phyloP scores from a whole-genome alignment of 495 filamentous ascomycete species.

The Penicillium simplicissimum region DNA sequence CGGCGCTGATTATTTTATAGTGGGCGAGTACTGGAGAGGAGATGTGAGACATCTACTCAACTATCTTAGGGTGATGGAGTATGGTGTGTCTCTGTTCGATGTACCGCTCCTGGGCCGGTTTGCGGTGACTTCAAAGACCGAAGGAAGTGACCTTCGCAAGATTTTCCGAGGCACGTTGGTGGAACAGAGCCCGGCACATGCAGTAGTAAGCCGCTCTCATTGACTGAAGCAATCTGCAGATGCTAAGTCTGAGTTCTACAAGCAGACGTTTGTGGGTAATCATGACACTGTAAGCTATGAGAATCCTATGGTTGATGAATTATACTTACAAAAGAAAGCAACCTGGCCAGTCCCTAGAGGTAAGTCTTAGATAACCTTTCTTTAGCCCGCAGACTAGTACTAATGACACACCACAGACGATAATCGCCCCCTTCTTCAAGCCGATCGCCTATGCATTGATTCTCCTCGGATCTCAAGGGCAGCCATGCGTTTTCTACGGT shows the following conservation, averaged over 20 bases:
- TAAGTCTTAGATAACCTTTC: background rate
- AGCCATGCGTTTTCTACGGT: constrained; percentile 74
- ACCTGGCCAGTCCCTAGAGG: constrained; percentile 59
- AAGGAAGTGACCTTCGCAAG: constrained; percentile 59
- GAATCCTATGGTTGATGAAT: background rate
- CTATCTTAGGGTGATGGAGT: constrained; percentile 62
- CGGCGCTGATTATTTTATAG: constrained; percentile 60
- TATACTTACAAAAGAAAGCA: constrained; percentile 41
- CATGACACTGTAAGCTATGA: constrained; percentile 43
- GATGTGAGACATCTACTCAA: constrained; percentile 54
- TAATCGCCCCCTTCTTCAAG: constrained; percentile 58
- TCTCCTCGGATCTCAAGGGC: constrained; percentile 65
- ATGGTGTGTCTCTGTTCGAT: constrained; percentile 68
- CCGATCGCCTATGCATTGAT: constrained; percentile 64
- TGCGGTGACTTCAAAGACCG: constrained; percentile 49
- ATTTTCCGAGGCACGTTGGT: constrained; percentile 65
- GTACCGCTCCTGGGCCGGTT: constrained; percentile 68
- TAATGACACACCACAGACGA: constrained; percentile 32
- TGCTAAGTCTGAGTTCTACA: constrained; percentile 7
- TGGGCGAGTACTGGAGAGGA: constrained; percentile 74
- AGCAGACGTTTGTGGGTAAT: constrained; percentile 47
- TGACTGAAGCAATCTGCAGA: background rate
- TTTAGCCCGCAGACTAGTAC: background rate
- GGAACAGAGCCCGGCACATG: constrained; percentile 54
- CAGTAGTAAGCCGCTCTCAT: constrained; percentile 52